phyloP scores from a whole-genome alignment of 2,329 filamentous ascomycete genomes.

The Alternaria panax region DNA sequence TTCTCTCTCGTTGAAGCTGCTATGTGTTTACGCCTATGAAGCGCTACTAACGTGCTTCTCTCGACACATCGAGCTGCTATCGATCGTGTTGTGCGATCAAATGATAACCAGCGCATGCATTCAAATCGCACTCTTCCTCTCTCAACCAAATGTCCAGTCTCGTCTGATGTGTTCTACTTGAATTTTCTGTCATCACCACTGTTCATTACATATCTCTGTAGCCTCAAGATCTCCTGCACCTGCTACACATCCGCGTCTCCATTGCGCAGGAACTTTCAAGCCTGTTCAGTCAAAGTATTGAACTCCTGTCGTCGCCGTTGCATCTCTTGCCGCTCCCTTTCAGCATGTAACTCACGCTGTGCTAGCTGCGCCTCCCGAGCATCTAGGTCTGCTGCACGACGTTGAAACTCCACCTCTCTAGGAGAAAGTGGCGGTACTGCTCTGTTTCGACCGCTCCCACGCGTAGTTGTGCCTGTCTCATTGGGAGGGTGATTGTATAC shows the following conservation, averaged over 20 bases:
- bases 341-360: not conserved
- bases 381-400: not conserved
- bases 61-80: too few species aligned
- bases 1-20: too few species aligned
- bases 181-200: not conserved
- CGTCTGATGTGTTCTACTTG: not conserved
- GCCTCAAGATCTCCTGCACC: not conserved
- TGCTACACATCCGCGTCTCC: not conserved
- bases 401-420: not conserved
- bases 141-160: not conserved
- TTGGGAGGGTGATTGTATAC: too few species aligned
- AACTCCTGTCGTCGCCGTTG: not conserved
- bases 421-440: not conserved
- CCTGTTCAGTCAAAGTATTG: not conserved
- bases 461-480: not conserved
- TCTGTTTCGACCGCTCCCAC: not conserved
- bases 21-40: too few species aligned
- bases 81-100: not conserved
- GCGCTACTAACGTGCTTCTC: too few species aligned
- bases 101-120: not conserved
- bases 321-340: not conserved
- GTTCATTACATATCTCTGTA: not conserved
- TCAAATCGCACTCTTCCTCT: not conserved
- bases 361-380: not conserved
- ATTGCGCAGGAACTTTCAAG: not conserved